A percentile compares a stretch with the other conserved stretches of the same genome.
Conservation (phyloP, 1,139 yeast species). For the Williopsis jadinii region DNA sequence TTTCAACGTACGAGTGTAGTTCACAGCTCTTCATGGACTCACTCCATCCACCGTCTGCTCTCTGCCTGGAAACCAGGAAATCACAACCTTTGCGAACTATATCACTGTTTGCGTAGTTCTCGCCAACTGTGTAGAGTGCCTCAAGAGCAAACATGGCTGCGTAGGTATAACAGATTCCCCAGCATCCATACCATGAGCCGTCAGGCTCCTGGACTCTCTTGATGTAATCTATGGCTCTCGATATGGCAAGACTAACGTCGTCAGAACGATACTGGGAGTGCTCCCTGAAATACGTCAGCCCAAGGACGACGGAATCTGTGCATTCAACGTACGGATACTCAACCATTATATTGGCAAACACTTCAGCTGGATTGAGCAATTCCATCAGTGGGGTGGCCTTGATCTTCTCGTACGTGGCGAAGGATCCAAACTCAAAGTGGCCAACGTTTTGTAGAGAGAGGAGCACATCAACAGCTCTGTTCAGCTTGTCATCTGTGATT, state of each 20-base stretch:
- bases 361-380: slow-evolving; percentile 89
- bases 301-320: slow-evolving; percentile 90
- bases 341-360: slow-evolving; percentile 96
- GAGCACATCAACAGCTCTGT: slow-evolving; percentile 67
- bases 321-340: slow-evolving; percentile 98
- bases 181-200: slow-evolving; percentile 98
- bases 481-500: slow-evolving; percentile 47
- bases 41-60: slow-evolving; percentile 95
- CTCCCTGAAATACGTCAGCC: slow-evolving; percentile 71
- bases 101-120: slow-evolving; percentile 52
- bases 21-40: slow-evolving; percentile 84
- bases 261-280: slow-evolving; percentile 55
- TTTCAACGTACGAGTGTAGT: slow-evolving; percentile 68
- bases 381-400: slow-evolving; percentile 78
- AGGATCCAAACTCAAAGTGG: slow-evolving; percentile 79
- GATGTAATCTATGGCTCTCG: slow-evolving; percentile 69
- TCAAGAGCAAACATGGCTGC: slow-evolving; percentile 98
- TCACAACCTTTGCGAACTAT: slow-evolving; percentile 75
- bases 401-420: slow-evolving; percentile 84
- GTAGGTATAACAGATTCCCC: slow-evolving; percentile 97
- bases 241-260: slow-evolving; percentile 62
- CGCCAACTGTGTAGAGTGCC: slow-evolving; percentile 70
- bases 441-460: slow-evolving; percentile 72
- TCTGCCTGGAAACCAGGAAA: slow-evolving; percentile 68
- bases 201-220: slow-evolving; percentile 59